Conservation (phyloP, 1,284 basidiomycete species). For the Schizopora paradoxa region DNA sequence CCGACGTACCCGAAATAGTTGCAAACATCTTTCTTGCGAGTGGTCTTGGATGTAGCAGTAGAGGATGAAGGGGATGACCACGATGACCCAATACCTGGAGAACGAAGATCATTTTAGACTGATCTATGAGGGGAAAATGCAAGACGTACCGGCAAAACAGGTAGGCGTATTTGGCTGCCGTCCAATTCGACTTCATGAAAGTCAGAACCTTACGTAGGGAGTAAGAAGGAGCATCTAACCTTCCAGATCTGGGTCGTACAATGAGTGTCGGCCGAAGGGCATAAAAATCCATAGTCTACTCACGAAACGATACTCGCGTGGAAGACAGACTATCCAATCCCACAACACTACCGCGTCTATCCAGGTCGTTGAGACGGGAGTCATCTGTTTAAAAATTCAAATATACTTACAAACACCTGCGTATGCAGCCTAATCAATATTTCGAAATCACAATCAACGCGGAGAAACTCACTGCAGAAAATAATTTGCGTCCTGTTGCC, state of each 20-base stretch:
- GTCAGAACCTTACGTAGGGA: background rate
- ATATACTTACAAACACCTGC: constrained; percentile 66
- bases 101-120: constrained; percentile 3
- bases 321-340: constrained; percentile 75
- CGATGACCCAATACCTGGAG: constrained; percentile 70
- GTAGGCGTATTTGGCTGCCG: constrained; percentile 72
- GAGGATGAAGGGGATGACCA: constrained; percentile 67
- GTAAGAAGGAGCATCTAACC: background rate
- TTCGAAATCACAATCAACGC: constrained; percentile 14
- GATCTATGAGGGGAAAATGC: constrained; percentile 12
- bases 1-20: constrained; percentile 53
- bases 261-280: constrained; percentile 15
- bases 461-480: constrained; percentile 63
- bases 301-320: constrained; percentile 71
- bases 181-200: constrained; percentile 54
- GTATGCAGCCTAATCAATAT: constrained; percentile 20
- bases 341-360: constrained; percentile 72
- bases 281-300: constrained; percentile 26
- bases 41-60: constrained; percentile 69
- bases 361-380: constrained; percentile 9
- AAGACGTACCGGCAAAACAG: constrained; percentile 66
- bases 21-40: constrained; percentile 50
- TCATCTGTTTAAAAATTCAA: constrained; percentile 20
- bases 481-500: constrained; percentile 60
- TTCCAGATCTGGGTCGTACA: constrained; percentile 55